These are phyloP conservation scores for Eucalyptus curtisii DNA, from an alignment of 345 rosid species.

Conservation along the genomic window DNA sequence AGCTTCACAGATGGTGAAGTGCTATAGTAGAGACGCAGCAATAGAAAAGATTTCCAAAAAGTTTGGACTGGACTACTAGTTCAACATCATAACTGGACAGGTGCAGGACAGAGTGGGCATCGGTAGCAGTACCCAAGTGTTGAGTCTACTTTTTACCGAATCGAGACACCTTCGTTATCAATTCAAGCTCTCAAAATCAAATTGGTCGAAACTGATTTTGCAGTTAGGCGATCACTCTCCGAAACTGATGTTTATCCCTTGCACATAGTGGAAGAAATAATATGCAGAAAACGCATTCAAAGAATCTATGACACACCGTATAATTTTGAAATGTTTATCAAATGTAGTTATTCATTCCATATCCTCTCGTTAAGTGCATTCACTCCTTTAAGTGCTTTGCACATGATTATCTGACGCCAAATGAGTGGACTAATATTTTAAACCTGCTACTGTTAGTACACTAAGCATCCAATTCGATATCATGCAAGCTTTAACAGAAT, in stretches of 20 bases:
- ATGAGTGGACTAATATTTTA: not conserved
- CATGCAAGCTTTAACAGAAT: not conserved
- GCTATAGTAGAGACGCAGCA: not conserved
- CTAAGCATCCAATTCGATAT: not conserved
- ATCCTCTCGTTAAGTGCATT: not conserved
- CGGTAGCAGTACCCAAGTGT: not conserved
- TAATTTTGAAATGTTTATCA: not conserved
- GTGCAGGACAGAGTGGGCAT: not conserved
- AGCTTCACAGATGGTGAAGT: not conserved
- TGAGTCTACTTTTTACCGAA: not conserved
- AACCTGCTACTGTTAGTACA: not conserved
- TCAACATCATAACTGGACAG: not conserved
- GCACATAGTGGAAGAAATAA: not conserved
- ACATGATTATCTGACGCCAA: not conserved
- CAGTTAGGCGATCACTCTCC: not conserved
- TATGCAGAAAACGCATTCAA: not conserved
- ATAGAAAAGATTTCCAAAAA: not conserved
- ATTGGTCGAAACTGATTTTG: not conserved
- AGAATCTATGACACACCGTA: not conserved
- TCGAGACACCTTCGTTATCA: not conserved
- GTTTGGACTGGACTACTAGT: not conserved
- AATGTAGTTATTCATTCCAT: not conserved
- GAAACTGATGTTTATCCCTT: not conserved
- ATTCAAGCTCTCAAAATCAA: not conserved
- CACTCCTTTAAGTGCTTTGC: not conserved